A percentile compares a stretch with the other conserved stretches of the same genome.
phyloP scores from a whole-genome alignment of 352 stramenopile species.

The Pythium aristosporum region DNA sequence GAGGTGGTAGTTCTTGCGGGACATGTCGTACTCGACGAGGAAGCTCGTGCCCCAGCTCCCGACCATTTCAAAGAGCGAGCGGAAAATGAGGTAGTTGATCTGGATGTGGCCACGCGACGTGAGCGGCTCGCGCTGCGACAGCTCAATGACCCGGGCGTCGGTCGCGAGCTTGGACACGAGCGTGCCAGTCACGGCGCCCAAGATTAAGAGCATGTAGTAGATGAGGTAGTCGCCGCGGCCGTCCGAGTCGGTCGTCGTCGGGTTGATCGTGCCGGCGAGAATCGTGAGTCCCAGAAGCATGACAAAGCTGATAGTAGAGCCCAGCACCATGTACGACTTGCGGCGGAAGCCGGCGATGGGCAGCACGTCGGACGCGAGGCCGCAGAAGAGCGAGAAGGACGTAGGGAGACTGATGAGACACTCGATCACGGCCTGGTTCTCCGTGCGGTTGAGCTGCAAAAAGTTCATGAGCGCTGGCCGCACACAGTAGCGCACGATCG shows the following conservation, averaged over 20 bases:
- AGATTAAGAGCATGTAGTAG: constrained; percentile 62
- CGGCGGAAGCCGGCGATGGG: constrained; percentile 84
- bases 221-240: constrained; percentile 39
- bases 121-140: constrained; percentile 76
- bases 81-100: constrained; percentile 78
- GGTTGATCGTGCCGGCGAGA: constrained; percentile 53
- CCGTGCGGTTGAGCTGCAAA: constrained; percentile 46
- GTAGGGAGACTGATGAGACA: constrained; percentile 86
- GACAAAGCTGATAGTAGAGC: constrained; percentile 53
- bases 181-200: constrained; percentile 75
- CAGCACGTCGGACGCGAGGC: constrained; percentile 83
- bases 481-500: constrained; percentile 65
- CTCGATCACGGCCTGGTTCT: constrained; percentile 59
- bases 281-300: constrained; percentile 42
- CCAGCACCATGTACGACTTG: constrained; percentile 91
- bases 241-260: constrained; percentile 33
- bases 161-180: constrained; percentile 85
- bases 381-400: constrained; percentile 84
- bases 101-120: constrained; percentile 65
- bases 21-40: constrained; percentile 43
- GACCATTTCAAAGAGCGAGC: constrained; percentile 46
- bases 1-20: constrained; percentile 46
- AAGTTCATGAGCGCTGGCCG: constrained; percentile 69
- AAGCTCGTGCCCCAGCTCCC: constrained; percentile 47
- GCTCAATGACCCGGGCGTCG: constrained; percentile 78